Base-by-base conservation (phyloP, 163 green algal genomes). In the Coccomyxa subellipsoidea region DNA sequence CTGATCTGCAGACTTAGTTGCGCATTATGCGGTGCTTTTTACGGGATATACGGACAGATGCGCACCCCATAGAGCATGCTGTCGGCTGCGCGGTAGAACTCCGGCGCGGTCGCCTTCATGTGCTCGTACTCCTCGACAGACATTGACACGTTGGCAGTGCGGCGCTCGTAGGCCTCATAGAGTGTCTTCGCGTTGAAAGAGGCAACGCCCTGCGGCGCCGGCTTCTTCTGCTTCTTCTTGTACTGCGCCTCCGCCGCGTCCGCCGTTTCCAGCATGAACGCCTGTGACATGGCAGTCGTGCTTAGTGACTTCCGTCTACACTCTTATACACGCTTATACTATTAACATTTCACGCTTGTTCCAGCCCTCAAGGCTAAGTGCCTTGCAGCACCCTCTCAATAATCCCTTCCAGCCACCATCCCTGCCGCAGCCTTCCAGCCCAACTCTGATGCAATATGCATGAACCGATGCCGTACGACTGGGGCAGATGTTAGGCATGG, bases 171-270 rank as follows among this genome's bases (percentile, higher is more conserved):
- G 0, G 93, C 88, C 0, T 90, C 88, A 83, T 95, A 96, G n/a
- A 96, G 89, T 4, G 91, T 89, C 78, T 93, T 91, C 75, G 93
- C 86, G 81, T 94, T 96, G 87, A 97, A 98, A 15, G 90, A 82
- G 81, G 98, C 93, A 90, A 89, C 94, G 76, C 94, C 96, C 80
- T 82, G 84, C 27, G 77, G 84, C 29, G 88, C 86, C 36, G 85
- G 39, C 87, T 97, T 97, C 92, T 98, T 98, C 59, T 98, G 88
- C 54, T 84, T 88, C 89, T 98, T 98, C 84, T 97, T 91, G 83
- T 96, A 93, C 80, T 90, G 80, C 35, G 85, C 72, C 81, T 93
- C 90, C n/a, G 81, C 85, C 31, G 85, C 59, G 85, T 98, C 94
- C 0, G 90, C 94, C 1, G 89, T 97, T 29, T 97, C 90, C 77